Base-by-base conservation (phyloP, 805 yeast genomes). In the Peterozyma toletana region DNA sequence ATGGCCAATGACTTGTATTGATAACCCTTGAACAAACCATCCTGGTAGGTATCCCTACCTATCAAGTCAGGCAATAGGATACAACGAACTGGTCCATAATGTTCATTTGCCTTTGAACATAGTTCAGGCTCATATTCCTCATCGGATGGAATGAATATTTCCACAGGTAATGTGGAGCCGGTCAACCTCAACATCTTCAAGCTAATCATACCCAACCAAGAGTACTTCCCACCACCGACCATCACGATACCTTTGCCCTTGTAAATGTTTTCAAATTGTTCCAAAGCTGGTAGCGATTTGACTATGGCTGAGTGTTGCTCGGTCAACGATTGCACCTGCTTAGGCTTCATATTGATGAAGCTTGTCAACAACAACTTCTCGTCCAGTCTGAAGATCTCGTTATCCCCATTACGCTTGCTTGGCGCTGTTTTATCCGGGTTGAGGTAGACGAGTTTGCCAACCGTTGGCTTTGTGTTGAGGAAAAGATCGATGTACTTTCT, bases 181-280 rank as follows among this genome's bases (percentile, higher is more conserved):
- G 65, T 53, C 3, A 66, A 58, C 37, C 81, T 56, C 34, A 76
- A 53, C 33, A 70, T 64, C 48, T 69, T 70, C 37, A 83, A 63
- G 9, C 83, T 71, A 5, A 80, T 56, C 27, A 80, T 60, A 1
- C 84, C 68, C 27, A 83, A 60, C 76, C 86, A 75, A 40, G 85
- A 80, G 53, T 76, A 83, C 46, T 70, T 70, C 2, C 86, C 86
- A 39, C 91, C 91, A n/a, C 87, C 91, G 38, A 83, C 80, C 45
- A 77, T 76, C 0, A 83, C 82, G 27, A 82, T 77, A 7, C 90
- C 91, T 45, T 72, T 65, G 1, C 82, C 79, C 6, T 45, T 18
- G 53, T 73, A 75, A 11, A 71, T 7, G 27, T 21, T 7, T 7
- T 21, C 27, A 7, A 21, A 21, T 7, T 21, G 27, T 7, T 5